Evolutionary conservation across 345 rosid genomes (phyloP).

Genomic region (Dipteronia dyeriana): DNA sequence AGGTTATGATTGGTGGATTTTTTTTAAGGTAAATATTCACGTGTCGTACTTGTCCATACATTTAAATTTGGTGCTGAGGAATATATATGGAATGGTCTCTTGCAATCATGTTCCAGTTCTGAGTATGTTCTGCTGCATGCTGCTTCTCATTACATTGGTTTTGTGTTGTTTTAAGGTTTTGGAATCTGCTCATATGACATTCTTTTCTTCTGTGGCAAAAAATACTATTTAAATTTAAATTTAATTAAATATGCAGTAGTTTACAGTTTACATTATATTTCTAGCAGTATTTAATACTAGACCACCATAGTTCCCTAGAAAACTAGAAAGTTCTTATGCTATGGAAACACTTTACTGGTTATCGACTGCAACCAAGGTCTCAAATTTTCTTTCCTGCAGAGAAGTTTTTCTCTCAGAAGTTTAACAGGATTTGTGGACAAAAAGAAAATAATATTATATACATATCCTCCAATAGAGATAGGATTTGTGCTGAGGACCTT

Average conservation of each 20-base stretch:
- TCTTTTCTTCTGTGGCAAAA: conserved; percentile 4
- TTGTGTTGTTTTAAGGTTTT: conserved; percentile 10
- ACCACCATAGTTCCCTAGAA: not conserved
- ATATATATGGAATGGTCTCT: not conserved
- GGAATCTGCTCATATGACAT: conserved; percentile 13
- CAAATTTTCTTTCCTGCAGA: not conserved
- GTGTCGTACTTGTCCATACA: not conserved
- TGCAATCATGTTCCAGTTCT: conserved; percentile 1
- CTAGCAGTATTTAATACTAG: not conserved
- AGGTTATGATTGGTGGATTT: conserved; percentile 70
- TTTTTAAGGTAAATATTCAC: conserved; percentile 69
- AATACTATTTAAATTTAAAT: not conserved
- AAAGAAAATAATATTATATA: not conserved
- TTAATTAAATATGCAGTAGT: not conserved
- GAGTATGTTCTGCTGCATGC: conserved; percentile 4
- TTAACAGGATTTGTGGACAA: not conserved
- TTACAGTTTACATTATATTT: not conserved
- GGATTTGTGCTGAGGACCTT: not conserved
- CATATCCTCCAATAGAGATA: not conserved
- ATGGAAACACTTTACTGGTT: not conserved
- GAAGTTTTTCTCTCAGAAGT: not conserved
- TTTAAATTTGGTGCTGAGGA: conserved; percentile 3
- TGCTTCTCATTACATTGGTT: not conserved
- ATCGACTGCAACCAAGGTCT: not conserved
- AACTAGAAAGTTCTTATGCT: not conserved